These are phyloP conservation scores for Bonia amplexicaulis DNA, from an alignment of 176 grass and related monocot species.

Conservation along the genomic window DNA sequence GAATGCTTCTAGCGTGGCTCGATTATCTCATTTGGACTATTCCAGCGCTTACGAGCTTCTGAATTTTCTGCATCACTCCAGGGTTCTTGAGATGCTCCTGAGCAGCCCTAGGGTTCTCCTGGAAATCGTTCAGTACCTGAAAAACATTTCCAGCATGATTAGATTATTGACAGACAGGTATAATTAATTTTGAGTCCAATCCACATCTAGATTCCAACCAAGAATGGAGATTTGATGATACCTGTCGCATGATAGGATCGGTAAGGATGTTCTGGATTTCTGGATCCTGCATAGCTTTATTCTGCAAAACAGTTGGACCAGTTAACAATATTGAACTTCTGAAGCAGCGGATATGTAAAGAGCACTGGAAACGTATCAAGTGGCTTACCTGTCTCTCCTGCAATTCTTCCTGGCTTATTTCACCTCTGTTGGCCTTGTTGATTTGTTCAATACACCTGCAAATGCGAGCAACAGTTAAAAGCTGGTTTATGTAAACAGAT, in stretches of 20 bases:
- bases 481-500: not conserved
- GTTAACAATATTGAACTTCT: not conserved
- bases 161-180: not conserved
- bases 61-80: constrained; percentile 86
- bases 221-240: not conserved
- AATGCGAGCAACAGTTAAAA: not conserved
- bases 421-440: constrained; percentile 90
- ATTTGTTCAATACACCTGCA: constrained; percentile 86
- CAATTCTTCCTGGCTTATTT: constrained; percentile 86
- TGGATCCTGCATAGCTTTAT: constrained; percentile 92
- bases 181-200: not conserved
- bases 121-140: constrained; percentile 85
- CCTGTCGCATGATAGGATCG: constrained; percentile 96
- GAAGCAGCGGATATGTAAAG: not conserved
- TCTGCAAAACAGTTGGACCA: constrained; percentile 42
- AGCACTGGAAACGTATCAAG: not conserved
- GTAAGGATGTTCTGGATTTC: constrained; percentile 93
- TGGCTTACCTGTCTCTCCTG: constrained; percentile 85
- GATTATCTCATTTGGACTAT: constrained; percentile 85
- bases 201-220: not conserved
- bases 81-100: constrained; percentile 89
- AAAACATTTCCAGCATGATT: not conserved
- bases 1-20: not conserved
- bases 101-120: constrained; percentile 82
- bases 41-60: constrained; percentile 84